These are phyloP conservation scores for Globomyces sp. DNA, from an alignment of 371 early-diverging fungal species.

Conservation along the genomic window DNA sequence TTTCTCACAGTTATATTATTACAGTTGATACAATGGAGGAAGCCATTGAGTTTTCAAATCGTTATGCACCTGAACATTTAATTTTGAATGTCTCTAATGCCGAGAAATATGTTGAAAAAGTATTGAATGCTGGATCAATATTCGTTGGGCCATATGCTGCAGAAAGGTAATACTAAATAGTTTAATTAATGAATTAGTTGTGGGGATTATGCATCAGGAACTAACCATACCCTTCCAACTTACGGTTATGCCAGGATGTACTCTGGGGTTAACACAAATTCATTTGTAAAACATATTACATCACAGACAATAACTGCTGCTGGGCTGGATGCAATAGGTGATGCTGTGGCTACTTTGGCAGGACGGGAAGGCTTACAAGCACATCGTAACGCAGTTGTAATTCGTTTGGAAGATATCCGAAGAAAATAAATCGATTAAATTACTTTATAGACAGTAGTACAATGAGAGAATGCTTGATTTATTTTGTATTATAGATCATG, in stretches of 20 bases:
- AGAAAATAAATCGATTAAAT: no score
- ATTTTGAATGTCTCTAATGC: slow-evolving; percentile 88
- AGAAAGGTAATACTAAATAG: slow-evolving; percentile 63
- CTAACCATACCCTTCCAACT: slow-evolving; percentile 98
- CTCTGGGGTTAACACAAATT: slow-evolving; percentile 92
- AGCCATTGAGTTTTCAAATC: slow-evolving; percentile 88
- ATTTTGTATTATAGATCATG: no score
- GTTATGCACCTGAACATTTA: slow-evolving; percentile 96
- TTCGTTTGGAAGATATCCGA: slow-evolving; percentile 66
- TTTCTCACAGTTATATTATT: slow-evolving; percentile 80
- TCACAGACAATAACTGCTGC: slow-evolving; percentile 85
- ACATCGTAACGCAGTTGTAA: slow-evolving; percentile 92
- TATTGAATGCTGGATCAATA: slow-evolving; percentile 91
- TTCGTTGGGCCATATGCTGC: slow-evolving; percentile 96
- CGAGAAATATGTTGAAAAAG: slow-evolving; percentile 54
- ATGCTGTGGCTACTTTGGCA: slow-evolving; percentile 89
- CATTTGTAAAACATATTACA: slow-evolving; percentile 95
- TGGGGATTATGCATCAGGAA: slow-evolving; percentile 98
- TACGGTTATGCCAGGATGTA: slow-evolving; percentile 98
- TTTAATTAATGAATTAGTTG: slow-evolving; percentile 55
- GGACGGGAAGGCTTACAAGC: slow-evolving; percentile 94
- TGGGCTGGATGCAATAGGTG: slow-evolving; percentile 81
- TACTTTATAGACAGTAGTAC: no score
- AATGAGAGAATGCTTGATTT: no score
- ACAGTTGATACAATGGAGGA: slow-evolving; percentile 66